phyloP scores from a whole-genome alignment of 208 protist genomes.

The Leishmania guyanensis region DNA sequence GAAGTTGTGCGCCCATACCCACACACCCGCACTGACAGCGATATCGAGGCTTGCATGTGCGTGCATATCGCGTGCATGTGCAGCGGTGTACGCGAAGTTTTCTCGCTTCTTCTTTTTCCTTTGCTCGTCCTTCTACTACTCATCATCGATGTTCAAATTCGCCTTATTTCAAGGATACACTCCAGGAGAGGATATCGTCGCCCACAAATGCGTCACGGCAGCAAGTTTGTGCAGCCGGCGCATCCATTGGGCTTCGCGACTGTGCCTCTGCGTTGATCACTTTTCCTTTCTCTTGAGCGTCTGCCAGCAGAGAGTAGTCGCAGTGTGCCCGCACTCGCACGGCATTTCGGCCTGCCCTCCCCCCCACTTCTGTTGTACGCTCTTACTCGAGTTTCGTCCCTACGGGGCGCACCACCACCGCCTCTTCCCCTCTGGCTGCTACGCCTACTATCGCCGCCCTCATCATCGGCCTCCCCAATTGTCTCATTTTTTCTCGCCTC shows the following conservation, averaged over 20 bases:
- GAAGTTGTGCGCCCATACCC: neutral
- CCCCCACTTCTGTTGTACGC: neutral
- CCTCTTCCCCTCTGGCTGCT: neutral
- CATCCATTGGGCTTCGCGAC: neutral
- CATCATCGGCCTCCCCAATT: neutral
- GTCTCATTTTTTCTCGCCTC: neutral
- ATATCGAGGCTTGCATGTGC: neutral
- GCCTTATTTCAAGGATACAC: neutral
- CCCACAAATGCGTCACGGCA: neutral
- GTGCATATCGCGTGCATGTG: neutral
- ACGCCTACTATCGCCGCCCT: neutral
- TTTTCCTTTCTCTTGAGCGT: neutral
- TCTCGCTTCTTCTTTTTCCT: neutral
- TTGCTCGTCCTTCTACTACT: neutral
- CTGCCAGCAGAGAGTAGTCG: neutral
- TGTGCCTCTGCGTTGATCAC: neutral
- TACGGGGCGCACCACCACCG: neutral
- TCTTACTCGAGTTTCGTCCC: neutral
- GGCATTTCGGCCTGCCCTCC: neutral
- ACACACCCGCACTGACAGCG: neutral
- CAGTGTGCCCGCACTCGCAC: too few species aligned
- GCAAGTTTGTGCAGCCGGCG: neutral
- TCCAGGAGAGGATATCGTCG: neutral
- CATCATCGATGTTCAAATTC: slow-evolving; percentile 1
- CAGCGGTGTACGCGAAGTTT: neutral